phyloP scores from a whole-genome alignment of 768 basidiomycete species.

The Lentinula lateritia region DNA sequence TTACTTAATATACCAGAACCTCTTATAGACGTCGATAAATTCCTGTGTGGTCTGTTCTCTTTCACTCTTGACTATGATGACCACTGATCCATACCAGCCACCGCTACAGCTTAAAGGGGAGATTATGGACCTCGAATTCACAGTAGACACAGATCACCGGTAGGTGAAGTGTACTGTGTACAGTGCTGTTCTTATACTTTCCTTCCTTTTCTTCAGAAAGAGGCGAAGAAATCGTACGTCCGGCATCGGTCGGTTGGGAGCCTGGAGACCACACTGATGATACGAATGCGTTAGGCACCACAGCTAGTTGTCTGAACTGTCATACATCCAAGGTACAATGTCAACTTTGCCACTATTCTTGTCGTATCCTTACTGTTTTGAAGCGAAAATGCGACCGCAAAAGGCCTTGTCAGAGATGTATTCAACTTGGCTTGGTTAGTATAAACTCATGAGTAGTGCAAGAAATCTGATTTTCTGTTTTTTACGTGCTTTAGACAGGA shows the following conservation, averaged over 20 bases:
- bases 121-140: constrained; percentile 74
- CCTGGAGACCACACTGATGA: background rate
- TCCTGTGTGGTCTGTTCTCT: constrained; percentile 44
- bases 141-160: constrained; percentile 66
- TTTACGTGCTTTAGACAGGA: constrained; percentile 55
- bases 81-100: constrained; percentile 49
- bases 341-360: constrained; percentile 34
- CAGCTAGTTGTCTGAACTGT: constrained; percentile 69
- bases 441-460: constrained; percentile 2
- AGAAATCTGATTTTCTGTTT: constrained; percentile 6
- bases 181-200: constrained; percentile 21
- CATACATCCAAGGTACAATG: constrained; percentile 87
- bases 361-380: constrained; percentile 4
- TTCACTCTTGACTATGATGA: constrained; percentile 40
- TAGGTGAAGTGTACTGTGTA: constrained; percentile 17
- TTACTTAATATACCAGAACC: constrained; percentile 60
- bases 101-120: constrained; percentile 64
- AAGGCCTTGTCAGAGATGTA: constrained; percentile 86
- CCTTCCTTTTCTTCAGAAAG: constrained; percentile 47
- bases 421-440: constrained; percentile 77
- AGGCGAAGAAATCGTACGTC: constrained; percentile 89
- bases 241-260: constrained; percentile 30
- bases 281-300: background rate
- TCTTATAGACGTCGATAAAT: constrained; percentile 42
- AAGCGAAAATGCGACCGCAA: constrained; percentile 77